A percentile compares a stretch with the other conserved stretches of the same genome.
These are phyloP conservation scores for Amanita fuliginea DNA, from an alignment of 768 basidiomycete genomes.

Conservation along the genomic window DNA sequence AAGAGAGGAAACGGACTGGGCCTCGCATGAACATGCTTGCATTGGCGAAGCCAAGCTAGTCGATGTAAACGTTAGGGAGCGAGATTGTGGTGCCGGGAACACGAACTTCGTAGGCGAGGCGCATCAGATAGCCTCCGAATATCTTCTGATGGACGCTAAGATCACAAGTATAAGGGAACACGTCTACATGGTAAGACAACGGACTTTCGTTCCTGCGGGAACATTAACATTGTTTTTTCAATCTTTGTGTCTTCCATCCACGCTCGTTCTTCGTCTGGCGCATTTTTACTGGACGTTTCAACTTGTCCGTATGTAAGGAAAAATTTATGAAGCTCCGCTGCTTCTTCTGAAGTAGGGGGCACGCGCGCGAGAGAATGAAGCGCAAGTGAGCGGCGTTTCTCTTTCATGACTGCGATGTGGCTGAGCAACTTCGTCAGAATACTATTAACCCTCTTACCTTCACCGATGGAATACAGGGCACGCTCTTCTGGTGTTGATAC, in stretches of 20 bases:
- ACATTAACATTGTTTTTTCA: slow-evolving; percentile 48
- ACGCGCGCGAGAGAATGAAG: slow-evolving; percentile 56
- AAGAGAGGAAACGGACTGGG: slow-evolving; percentile 59
- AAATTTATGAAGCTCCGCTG: slow-evolving; percentile 54
- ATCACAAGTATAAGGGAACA: neutral
- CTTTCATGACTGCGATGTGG: slow-evolving; percentile 42
- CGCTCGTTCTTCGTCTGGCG: slow-evolving; percentile 25
- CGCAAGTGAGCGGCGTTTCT: slow-evolving; percentile 39
- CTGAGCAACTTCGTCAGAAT: neutral
- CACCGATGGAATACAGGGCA: slow-evolving; percentile 51
- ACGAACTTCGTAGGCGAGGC: slow-evolving; percentile 61
- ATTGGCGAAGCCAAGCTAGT: slow-evolving; percentile 64
- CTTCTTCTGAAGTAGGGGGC: slow-evolving; percentile 65
- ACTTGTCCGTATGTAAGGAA: slow-evolving; percentile 50
- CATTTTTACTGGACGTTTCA: neutral
- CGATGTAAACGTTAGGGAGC: neutral
- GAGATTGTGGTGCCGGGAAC: neutral
- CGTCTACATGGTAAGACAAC: neutral
- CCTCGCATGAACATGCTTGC: slow-evolving; percentile 58
- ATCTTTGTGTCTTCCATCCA: slow-evolving; percentile 69
- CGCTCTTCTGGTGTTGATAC: slow-evolving; percentile 53
- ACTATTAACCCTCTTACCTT: slow-evolving; percentile 32
- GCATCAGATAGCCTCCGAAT: slow-evolving; percentile 62
- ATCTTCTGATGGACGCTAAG: slow-evolving; percentile 72
- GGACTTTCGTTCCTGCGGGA: slow-evolving; percentile 7